These are phyloP conservation scores for Yamadazyma dendronema DNA, from an alignment of 1,139 yeast species.

Conservation along the genomic window DNA sequence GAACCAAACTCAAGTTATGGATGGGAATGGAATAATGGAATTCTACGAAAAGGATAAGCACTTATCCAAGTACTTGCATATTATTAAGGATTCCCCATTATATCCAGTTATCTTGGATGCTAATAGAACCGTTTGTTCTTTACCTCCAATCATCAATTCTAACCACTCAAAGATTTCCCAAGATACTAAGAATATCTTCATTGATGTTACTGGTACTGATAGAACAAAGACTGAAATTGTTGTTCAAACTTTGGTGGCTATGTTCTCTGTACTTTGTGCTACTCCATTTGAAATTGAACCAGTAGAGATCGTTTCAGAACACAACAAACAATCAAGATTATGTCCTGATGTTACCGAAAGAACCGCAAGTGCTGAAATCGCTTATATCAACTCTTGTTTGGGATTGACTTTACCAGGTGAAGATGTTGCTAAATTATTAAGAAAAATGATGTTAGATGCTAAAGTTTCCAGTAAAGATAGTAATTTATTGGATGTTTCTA, in stretches of 20 bases:
- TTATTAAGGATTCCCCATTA: slow-evolving; percentile 85
- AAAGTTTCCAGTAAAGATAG: slow-evolving; percentile 46
- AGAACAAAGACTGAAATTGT: slow-evolving; percentile 90
- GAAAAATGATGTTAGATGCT: slow-evolving; percentile 80
- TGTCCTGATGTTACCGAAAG: slow-evolving; percentile 75
- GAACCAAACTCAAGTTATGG: slow-evolving; percentile 75
- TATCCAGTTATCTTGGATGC: slow-evolving; percentile 88
- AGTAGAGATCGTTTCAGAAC: slow-evolving; percentile 77
- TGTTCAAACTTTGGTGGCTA: slow-evolving; percentile 86
- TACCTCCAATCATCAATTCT: slow-evolving; percentile 97
- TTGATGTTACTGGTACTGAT: slow-evolving; percentile 95
- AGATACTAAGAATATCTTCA: slow-evolving; percentile 82
- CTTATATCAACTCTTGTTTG: slow-evolving; percentile 87
- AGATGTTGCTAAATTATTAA: slow-evolving; percentile 66
- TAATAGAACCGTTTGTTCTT: slow-evolving; percentile 74
- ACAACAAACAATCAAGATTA: slow-evolving; percentile 73
- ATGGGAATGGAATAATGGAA: slow-evolving; percentile 80
- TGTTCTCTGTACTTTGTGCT: slow-evolving; percentile 86
- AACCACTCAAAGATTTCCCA: slow-evolving; percentile 85
- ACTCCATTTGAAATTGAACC: slow-evolving; percentile 86
- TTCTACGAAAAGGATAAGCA: slow-evolving; percentile 90
- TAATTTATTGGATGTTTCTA: slow-evolving; percentile 61
- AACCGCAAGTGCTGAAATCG: slow-evolving; percentile 68
- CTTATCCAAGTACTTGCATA: slow-evolving; percentile 82
- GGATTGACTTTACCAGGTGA: slow-evolving; percentile 72